phyloP scores from a whole-genome alignment of 768 basidiomycete genomes.

The Mrakia blollopis region DNA sequence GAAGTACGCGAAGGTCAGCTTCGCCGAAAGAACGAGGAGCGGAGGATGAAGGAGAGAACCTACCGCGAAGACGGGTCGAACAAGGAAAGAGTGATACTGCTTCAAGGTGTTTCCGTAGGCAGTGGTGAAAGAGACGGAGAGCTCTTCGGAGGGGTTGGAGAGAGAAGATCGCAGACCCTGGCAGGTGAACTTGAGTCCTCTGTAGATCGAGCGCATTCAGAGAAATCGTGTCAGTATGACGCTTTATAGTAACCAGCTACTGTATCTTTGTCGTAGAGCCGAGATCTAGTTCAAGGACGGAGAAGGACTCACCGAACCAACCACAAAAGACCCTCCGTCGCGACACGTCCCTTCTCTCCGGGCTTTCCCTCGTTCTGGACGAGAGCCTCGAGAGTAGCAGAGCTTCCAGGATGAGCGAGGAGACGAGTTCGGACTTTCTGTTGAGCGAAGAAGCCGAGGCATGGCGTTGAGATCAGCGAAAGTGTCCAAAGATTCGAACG shows the following conservation, averaged over 20 bases:
- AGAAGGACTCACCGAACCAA: slow-evolving; percentile 53
- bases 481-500: not conserved
- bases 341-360: slow-evolving; percentile 72
- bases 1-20: not conserved
- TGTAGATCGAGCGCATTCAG: slow-evolving; percentile 36
- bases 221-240: not conserved
- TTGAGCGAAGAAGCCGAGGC: not conserved
- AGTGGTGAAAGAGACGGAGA: slow-evolving; percentile 67
- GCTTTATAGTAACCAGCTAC: too few relatives aligned
- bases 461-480: slow-evolving; percentile 11
- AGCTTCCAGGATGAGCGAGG: slow-evolving; percentile 59
- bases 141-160: slow-evolving; percentile 60
- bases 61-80: slow-evolving; percentile 55
- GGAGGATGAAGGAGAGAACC: slow-evolving; percentile 38
- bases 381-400: slow-evolving; percentile 74
- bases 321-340: slow-evolving; percentile 92
- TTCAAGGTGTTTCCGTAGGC: slow-evolving; percentile 79
- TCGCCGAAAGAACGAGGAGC: not conserved
- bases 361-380: slow-evolving; percentile 67
- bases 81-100: slow-evolving; percentile 74
- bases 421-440: slow-evolving; percentile 89
- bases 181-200: slow-evolving; percentile 80
- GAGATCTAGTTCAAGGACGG: not conserved
- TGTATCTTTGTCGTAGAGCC: too few relatives aligned
- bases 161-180: slow-evolving; percentile 66